These are phyloP conservation scores for Lippia alba DNA, from an alignment of 305 asterid species.

Conservation along the genomic window DNA sequence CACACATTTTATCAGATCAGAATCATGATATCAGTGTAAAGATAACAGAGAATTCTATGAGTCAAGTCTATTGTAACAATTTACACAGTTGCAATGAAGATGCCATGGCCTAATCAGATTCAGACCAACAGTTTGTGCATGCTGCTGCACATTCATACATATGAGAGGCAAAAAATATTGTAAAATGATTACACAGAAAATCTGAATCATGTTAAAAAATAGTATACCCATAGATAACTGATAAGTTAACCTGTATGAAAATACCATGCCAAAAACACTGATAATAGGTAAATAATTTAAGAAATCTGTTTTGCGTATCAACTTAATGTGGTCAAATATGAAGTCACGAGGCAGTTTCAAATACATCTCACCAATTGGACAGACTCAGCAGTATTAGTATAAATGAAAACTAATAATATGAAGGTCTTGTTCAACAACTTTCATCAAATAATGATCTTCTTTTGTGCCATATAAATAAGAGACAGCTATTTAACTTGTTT, in stretches of 20 bases:
- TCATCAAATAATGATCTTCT: conserved; percentile 12
- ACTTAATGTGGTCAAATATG: no score
- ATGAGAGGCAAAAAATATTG: conserved; percentile 15
- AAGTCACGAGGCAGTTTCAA: no score
- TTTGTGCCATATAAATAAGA: conserved; percentile 14
- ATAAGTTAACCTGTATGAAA: not conserved
- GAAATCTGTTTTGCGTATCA: no score
- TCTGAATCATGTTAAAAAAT: not conserved
- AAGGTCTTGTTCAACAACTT: not conserved
- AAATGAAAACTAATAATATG: not conserved
- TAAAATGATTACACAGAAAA: conserved; percentile 1
- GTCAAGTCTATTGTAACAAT: conserved; percentile 13
- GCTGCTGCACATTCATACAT: conserved; percentile 7
- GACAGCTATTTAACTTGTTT: no score
- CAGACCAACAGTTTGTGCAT: not conserved
- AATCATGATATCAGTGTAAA: not conserved
- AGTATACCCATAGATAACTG: not conserved
- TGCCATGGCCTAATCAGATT: conserved; percentile 1
- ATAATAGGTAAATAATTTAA: no score
- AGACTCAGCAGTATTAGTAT: no score
- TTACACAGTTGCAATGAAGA: conserved; percentile 5
- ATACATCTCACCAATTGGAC: no score
- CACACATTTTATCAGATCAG: conserved; percentile 16
- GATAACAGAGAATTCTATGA: conserved; percentile 17
- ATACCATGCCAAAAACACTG: not conserved